phyloP scores from a whole-genome alignment of 2,329 filamentous ascomycete genomes.

The Ilyonectria robusta region DNA sequence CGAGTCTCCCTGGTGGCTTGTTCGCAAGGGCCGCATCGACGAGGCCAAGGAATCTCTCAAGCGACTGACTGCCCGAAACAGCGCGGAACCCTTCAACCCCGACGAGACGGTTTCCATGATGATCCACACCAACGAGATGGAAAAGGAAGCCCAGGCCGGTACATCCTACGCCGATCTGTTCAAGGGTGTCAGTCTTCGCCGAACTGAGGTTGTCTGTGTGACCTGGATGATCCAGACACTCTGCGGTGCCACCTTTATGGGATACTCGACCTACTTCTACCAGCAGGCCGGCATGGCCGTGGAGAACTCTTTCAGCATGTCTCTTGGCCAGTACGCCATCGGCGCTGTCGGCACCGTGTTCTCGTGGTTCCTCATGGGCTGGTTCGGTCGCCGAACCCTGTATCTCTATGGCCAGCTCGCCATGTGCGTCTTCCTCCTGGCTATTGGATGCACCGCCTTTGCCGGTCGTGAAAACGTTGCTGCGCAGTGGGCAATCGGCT shows the following conservation, averaged over 20 bases:
- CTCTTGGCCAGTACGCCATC: slow-evolving; percentile 59
- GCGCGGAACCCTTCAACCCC: slow-evolving; percentile 51
- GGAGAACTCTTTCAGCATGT: slow-evolving; percentile 56
- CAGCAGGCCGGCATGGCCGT: slow-evolving; percentile 58
- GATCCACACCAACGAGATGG: slow-evolving; percentile 65
- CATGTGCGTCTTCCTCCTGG: slow-evolving; percentile 59
- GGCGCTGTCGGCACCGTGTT: slow-evolving; percentile 61
- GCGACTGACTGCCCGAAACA: slow-evolving; percentile 58
- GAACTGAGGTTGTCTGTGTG: slow-evolving; percentile 62
- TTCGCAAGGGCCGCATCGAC: slow-evolving; percentile 57
- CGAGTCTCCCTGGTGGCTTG: slow-evolving; percentile 66
- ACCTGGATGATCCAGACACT: slow-evolving; percentile 60
- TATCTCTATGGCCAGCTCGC: slow-evolving; percentile 64
- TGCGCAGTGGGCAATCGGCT: slow-evolving; percentile 64
- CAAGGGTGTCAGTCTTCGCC: slow-evolving; percentile 60
- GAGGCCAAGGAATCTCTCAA: slow-evolving; percentile 57
- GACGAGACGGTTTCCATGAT: slow-evolving; percentile 66
- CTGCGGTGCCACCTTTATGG: slow-evolving; percentile 62
- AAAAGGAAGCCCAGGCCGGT: slow-evolving; percentile 57
- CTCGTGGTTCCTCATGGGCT: slow-evolving; percentile 61
- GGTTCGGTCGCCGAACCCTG: slow-evolving; percentile 61
- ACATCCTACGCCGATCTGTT: slow-evolving; percentile 64
- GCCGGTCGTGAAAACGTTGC: slow-evolving; percentile 60
- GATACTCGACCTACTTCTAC: slow-evolving; percentile 71
- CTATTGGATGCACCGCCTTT: slow-evolving; percentile 69